Base-by-base conservation (phyloP, 495 filamentous ascomycete genomes). In the Emericellopsis terricola region DNA sequence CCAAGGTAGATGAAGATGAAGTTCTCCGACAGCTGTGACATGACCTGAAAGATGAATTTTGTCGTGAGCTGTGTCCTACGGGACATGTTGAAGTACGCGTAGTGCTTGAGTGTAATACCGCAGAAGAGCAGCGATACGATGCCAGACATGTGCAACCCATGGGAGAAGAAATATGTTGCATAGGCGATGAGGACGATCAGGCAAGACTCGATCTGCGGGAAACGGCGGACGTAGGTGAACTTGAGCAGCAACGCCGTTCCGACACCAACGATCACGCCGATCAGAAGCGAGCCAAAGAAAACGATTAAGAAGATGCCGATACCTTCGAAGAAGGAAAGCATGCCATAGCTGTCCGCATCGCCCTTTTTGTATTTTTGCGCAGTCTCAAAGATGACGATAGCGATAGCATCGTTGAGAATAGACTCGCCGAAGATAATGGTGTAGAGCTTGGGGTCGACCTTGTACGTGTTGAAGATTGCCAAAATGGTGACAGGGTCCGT, bases 1-100 rank as follows among this genome's bases (percentile, higher is more conserved):
- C 89, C 89, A 2, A 97, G 71, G 49, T 96, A 97, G 53, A 97
- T 97, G 61, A 97, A 97, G 47, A 97, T 97, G 43, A 97, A 97
- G 55, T 97, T 97, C 59, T 97, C 89, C 0, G 86, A 89, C 24
- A 97, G 61, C 53, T 96, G 91, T 4, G 91, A 81, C 38, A 91
- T 74, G 32, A 94, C 76, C 54, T 89, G 81, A 60, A 97, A 97
- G 17, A 94, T 68, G 58, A 93, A 97, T 52, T 97, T 97, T 35
- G 91, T 97, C 13, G 89, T 94, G 45, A 97, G 70, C 49, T 97
- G 89, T 15, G 91, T 94, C 28, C 89, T 78, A 28, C 89, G 77
- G 19, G 89, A 97, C 89, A 97, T 97, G 59, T 97, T 97, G 62
- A 94, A 94, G 61, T 97, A 97, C 28, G 89, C 89, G 47, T 97